Evolutionary conservation across 1,139 yeast species (phyloP).

Genomic region (Debaryomycetaceae sp.): DNA sequence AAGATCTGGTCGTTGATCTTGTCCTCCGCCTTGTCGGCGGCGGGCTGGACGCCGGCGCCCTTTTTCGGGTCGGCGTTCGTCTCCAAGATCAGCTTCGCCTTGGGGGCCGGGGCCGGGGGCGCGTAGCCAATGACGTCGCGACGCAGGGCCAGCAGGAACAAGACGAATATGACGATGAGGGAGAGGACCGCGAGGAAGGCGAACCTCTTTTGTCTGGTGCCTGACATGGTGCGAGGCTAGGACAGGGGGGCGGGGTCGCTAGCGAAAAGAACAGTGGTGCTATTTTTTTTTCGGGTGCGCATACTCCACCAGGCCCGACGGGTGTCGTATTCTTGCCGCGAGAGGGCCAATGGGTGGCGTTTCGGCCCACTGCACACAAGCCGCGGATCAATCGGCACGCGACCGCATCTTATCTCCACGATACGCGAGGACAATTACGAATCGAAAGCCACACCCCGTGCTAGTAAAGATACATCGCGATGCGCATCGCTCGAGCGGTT

Average conservation of each 20-base stretch:
- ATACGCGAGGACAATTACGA: too few species aligned
- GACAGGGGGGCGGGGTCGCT: too few species aligned
- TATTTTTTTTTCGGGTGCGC: too few species aligned
- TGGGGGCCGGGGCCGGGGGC: background rate
- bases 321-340: background rate
- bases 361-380: too few species aligned
- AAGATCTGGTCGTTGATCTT: slow-evolving; percentile 31
- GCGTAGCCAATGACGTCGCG: background rate
- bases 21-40: slow-evolving; percentile 21
- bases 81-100: slow-evolving; percentile 1
- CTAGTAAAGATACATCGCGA: too few species aligned
- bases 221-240: background rate
- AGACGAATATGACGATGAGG: slow-evolving; percentile 7
- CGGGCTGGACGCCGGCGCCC: slow-evolving; percentile 4
- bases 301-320: background rate
- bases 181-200: slow-evolving; percentile 9
- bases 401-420: too few species aligned
- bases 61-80: background rate
- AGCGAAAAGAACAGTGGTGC: too few species aligned
- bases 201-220: slow-evolving; percentile 9
- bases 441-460: too few species aligned
- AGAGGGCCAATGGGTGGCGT: too few species aligned
- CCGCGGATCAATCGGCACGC: too few species aligned
- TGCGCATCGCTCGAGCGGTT: too few species aligned
- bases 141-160: slow-evolving; percentile 4